Evolutionary conservation across 768 basidiomycete species (phyloP), one percentile per base, ranked within the genome.

Genomic region (Lentinula detonsa): DNA sequence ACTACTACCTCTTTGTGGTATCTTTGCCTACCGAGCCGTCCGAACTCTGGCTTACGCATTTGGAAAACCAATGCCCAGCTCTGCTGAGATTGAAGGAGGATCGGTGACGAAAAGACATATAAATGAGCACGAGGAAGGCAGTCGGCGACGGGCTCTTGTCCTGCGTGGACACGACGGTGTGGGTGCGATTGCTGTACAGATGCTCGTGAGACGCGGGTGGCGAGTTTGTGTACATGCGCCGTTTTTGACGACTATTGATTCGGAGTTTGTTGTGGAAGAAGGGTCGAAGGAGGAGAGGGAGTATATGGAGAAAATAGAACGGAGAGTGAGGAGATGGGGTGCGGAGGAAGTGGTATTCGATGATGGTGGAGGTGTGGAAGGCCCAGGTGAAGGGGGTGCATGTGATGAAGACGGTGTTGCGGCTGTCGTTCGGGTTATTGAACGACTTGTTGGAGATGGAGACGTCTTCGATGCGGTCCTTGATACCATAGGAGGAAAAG

Each of bases 1-100:
- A 1, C 80, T 93, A 21, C 77, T 96, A 0, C 90, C 95, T 2
- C 75, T 93, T 2, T 84, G 84, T 49, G 94, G 90, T 3, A 76
- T 96, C 28, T 80, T 87, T n/a, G 91, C 93, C 0, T 86, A 91
- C 66, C 85, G 94, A 13, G 92, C 91, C 1, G 79, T 93, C 8
- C 84, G 89, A 48, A 88, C 89, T 0, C 83, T 88, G 63, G 74
- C 79, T 23, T 78, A 74, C 60, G 81, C 80, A 4, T 79, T 82
- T 62, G 33, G 46, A 7, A 49, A 49, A 1, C 71, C 75, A 2
- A 52, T 45, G 33, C 18, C 67, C 51, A 15, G 66, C 62, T 37
- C 60, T 55, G 21, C 60, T 28, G 31, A 50, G 8, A 23, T 18
- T 23, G 60, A 11, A n/a, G 5, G 7, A 16, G 4, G 40, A 46